Conservation (phyloP, 139 green algal species). For the Chlorella sp. region DNA sequence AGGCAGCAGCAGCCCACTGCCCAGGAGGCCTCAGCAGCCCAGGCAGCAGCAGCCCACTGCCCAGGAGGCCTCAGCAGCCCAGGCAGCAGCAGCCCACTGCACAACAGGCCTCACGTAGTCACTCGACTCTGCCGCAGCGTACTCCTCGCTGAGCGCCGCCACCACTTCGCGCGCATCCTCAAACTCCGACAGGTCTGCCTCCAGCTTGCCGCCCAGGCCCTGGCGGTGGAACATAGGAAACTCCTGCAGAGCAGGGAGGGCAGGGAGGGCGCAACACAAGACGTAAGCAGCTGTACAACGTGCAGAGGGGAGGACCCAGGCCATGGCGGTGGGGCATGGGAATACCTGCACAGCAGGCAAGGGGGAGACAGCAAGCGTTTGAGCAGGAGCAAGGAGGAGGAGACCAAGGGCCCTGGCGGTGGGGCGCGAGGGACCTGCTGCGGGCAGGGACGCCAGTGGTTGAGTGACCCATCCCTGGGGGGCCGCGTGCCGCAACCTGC, state of each 20-base stretch:
- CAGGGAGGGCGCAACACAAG: too few relatives aligned
- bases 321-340: too few relatives aligned
- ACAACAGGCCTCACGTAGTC: conserved; percentile 84
- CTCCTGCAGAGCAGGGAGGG: conserved; percentile 31
- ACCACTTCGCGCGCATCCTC: conserved; percentile 91
- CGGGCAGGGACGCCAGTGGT: background rate
- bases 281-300: background rate
- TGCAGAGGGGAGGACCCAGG: too few relatives aligned
- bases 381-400: background rate
- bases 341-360: too few relatives aligned
- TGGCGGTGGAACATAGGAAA: conserved; percentile 55
- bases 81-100: background rate
- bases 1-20: too few relatives aligned
- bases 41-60: background rate
- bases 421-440: background rate
- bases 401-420: background rate
- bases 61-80: background rate
- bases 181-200: conserved; percentile 85
- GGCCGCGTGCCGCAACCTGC: too few relatives aligned
- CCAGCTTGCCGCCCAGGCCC: conserved; percentile 21
- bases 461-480: background rate
- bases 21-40: background rate
- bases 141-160: conserved; percentile 78
- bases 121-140: conserved; percentile 84
- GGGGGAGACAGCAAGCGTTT: background rate